phyloP scores from a whole-genome alignment of 2,329 filamentous ascomycete genomes.

The Dothideomycetes sp. region DNA sequence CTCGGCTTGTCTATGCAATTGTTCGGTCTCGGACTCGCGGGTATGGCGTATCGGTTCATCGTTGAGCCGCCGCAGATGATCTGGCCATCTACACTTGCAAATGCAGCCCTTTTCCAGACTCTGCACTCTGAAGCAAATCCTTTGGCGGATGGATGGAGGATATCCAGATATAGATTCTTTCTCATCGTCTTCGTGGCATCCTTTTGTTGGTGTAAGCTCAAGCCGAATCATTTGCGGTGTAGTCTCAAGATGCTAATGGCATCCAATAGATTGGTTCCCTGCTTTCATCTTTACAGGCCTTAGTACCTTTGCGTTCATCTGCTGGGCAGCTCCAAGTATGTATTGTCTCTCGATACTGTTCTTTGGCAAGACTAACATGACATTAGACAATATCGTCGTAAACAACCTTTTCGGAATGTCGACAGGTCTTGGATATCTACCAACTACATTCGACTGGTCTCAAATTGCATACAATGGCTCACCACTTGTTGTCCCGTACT shows the following conservation, averaged over 20 bases:
- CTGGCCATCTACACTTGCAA: constrained; percentile 80
- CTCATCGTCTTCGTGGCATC: constrained; percentile 58
- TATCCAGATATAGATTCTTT: constrained; percentile 77
- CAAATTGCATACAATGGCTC: neutral
- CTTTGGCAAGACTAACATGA: constrained; percentile 75
- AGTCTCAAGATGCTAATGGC: too few species aligned
- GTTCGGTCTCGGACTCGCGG: constrained; percentile 75
- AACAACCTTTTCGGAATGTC: constrained; percentile 2
- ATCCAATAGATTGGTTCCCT: constrained; percentile 77
- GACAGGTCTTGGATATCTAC: constrained; percentile 1
- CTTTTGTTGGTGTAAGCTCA: constrained; percentile 69
- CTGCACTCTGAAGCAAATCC: constrained; percentile 72
- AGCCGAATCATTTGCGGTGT: too few species aligned
- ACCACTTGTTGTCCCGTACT: neutral
- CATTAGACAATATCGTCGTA: constrained; percentile 49
- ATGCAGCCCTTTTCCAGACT: constrained; percentile 77
- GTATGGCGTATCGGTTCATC: constrained; percentile 66
- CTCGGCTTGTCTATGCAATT: constrained; percentile 80
- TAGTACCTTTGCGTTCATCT: constrained; percentile 79
- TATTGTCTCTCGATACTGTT: constrained; percentile 69
- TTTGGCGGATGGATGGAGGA: constrained; percentile 58
- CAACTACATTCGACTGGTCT: constrained; percentile 1
- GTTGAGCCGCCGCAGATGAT: constrained; percentile 82
- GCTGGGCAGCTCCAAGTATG: constrained; percentile 81
- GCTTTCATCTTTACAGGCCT: constrained; percentile 72